These are phyloP conservation scores for Ilyonectria sp. DNA, from an alignment of 2,329 filamentous ascomycete genomes.

Conservation along the genomic window DNA sequence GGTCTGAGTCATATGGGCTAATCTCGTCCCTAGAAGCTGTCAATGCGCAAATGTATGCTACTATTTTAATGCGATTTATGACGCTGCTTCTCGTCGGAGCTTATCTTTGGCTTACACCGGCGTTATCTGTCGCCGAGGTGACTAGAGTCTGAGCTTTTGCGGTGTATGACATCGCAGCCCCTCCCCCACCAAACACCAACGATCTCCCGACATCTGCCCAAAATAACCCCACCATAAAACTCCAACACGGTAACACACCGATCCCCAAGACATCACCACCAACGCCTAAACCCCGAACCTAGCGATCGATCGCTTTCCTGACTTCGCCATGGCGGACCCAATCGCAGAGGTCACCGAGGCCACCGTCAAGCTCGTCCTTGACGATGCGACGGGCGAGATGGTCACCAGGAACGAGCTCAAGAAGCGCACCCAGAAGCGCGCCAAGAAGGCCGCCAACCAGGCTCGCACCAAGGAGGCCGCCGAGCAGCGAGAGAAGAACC, in stretches of 20 bases:
- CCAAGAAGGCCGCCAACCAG: conserved; percentile 69
- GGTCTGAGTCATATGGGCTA: background rate
- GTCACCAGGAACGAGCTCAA: conserved; percentile 76
- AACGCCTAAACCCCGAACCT: background rate
- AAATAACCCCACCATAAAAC: conserved; percentile 49
- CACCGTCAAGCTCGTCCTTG: conserved; percentile 70
- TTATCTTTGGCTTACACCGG: background rate
- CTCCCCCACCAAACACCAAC: conserved; percentile 42
- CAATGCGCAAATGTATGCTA: background rate
- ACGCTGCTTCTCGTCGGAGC: background rate
- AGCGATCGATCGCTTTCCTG: conserved; percentile 13
- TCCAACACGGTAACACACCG: conserved; percentile 32
- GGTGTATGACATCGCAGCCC: conserved; percentile 38
- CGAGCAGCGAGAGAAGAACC: conserved; percentile 51
- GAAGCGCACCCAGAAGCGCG: conserved; percentile 72
- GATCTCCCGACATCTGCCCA: conserved; percentile 38
- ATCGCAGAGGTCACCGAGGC: conserved; percentile 47
- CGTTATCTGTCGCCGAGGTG: conserved; percentile 24
- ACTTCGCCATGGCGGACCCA: conserved; percentile 44
- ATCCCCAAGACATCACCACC: conserved; percentile 16
- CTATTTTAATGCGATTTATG: background rate
- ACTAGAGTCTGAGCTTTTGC: conserved; percentile 22
- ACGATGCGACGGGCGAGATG: conserved; percentile 77
- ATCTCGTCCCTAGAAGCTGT: background rate
- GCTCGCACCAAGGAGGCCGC: conserved; percentile 61